Evolutionary conservation across 2,329 filamentous ascomycete genomes (phyloP).

Genomic region (Cryphonectria nitschkei): DNA sequence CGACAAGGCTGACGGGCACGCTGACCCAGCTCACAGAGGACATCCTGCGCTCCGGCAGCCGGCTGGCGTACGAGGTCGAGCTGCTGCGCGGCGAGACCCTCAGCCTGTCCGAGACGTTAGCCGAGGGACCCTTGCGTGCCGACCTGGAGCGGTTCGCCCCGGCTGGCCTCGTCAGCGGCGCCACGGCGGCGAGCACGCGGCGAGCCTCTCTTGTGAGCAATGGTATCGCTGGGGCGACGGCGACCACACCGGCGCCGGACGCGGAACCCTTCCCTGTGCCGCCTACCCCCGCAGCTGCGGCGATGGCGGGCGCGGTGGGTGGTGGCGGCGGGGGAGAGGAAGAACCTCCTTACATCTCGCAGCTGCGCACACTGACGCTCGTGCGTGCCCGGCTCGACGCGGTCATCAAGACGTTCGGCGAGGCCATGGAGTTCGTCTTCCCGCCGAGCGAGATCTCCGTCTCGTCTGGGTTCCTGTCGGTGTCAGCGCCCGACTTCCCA

Average conservation of each 20-base stretch:
- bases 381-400: slow-evolving; percentile 84
- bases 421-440: slow-evolving; percentile 93
- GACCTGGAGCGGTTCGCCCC: slow-evolving; percentile 77
- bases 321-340: slow-evolving; percentile 32
- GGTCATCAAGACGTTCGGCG: slow-evolving; percentile 89
- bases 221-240: slow-evolving; percentile 26
- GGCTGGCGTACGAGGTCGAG: slow-evolving; percentile 93
- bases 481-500: slow-evolving; percentile 74
- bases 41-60: slow-evolving; percentile 84
- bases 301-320: not conserved
- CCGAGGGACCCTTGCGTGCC: slow-evolving; percentile 59
- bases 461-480: slow-evolving; percentile 83
- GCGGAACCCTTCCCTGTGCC: slow-evolving; percentile 26
- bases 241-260: slow-evolving; percentile 31
- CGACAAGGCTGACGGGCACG: slow-evolving; percentile 76
- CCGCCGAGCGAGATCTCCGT: slow-evolving; percentile 86
- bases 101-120: slow-evolving; percentile 77
- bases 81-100: slow-evolving; percentile 86
- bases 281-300: slow-evolving; percentile 20
- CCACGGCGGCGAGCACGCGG: slow-evolving; percentile 35
- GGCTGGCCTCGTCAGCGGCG: slow-evolving; percentile 42
- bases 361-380: slow-evolving; percentile 79
- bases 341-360: slow-evolving; percentile 72
- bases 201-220: slow-evolving; percentile 25
- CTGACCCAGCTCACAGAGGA: slow-evolving; percentile 93